A percentile compares a stretch with the other conserved stretches of the same genome.
Conservation (phyloP, 345 rosid genomes). For the Moricandia moricandioides region DNA sequence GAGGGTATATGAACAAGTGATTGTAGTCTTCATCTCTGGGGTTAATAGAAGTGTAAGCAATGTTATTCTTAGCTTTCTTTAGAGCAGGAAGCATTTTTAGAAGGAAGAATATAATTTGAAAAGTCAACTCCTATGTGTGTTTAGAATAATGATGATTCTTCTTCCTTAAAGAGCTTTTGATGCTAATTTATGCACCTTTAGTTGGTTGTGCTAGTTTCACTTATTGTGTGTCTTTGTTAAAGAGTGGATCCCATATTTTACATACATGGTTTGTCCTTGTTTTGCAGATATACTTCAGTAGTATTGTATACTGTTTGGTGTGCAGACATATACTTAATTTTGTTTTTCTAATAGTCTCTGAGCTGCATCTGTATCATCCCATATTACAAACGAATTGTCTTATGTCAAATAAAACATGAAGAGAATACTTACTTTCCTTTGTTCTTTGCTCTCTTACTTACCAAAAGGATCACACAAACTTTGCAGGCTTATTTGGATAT, state of each 20-base stretch:
- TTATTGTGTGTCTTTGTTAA: neutral
- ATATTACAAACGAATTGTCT: neutral
- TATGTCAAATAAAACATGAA: neutral
- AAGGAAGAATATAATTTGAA: neutral
- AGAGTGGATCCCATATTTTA: constrained; percentile 1
- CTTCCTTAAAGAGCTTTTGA: neutral
- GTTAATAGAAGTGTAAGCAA: neutral
- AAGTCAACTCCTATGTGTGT: neutral
- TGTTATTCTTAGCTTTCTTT: neutral
- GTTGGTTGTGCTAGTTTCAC: neutral
- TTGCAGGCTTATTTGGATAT: constrained; percentile 41
- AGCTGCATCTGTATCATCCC: neutral
- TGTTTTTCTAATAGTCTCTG: constrained; percentile 4
- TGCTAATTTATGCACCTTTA: neutral
- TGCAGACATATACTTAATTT: neutral
- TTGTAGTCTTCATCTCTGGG: neutral
- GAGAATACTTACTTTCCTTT: neutral
- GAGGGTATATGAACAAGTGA: neutral
- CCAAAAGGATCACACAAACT: constrained; percentile 32
- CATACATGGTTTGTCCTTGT: neutral
- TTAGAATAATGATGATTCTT: neutral
- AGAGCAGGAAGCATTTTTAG: neutral
- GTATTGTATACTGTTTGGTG: neutral
- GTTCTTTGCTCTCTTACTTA: constrained; percentile 27
- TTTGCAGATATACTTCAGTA: constrained; percentile 10